phyloP scores from a whole-genome alignment of 73 alveolate genomes.

The Symbiodinium natans region DNA sequence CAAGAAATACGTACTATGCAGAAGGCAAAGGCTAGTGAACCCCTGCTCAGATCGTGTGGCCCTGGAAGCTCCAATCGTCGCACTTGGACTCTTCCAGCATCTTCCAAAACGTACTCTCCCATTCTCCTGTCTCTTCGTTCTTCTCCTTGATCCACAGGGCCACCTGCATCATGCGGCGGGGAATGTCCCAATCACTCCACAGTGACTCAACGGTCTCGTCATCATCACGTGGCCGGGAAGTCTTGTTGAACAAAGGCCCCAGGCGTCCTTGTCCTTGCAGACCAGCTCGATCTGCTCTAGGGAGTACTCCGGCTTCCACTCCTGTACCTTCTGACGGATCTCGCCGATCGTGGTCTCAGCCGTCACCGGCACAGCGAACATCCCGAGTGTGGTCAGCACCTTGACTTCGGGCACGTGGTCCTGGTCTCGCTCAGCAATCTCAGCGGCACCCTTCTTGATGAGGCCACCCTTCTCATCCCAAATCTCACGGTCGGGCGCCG shows the following conservation, averaged over 20 bases:
- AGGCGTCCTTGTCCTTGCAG: slow-evolving; percentile 93
- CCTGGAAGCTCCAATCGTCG: slow-evolving; percentile 94
- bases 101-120: slow-evolving; percentile 94
- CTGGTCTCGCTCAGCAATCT: slow-evolving; percentile 91
- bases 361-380: slow-evolving; percentile 88
- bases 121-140: slow-evolving; percentile 71
- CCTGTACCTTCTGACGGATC: slow-evolving; percentile 94
- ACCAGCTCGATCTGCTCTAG: slow-evolving; percentile 92
- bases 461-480: slow-evolving; percentile 94
- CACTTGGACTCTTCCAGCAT: slow-evolving; percentile 93
- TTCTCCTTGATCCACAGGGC: slow-evolving; percentile 14
- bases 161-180: slow-evolving; percentile 93
- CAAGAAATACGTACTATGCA: neutral
- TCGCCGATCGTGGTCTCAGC: slow-evolving; percentile 93
- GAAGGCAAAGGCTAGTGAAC: neutral
- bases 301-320: slow-evolving; percentile 88
- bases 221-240: slow-evolving; percentile 92
- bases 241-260: slow-evolving; percentile 93
- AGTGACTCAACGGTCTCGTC: slow-evolving; percentile 86
- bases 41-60: slow-evolving; percentile 80
- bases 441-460: slow-evolving; percentile 90
- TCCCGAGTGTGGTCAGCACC: slow-evolving; percentile 83
- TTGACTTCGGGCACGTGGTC: slow-evolving; percentile 94
- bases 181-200: slow-evolving; percentile 94
- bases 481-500: slow-evolving; percentile 93